Evolutionary conservation across 805 yeast genomes (phyloP), one percentile per base, ranked within the genome.

Genomic region (Ogataea populi-albae): DNA sequence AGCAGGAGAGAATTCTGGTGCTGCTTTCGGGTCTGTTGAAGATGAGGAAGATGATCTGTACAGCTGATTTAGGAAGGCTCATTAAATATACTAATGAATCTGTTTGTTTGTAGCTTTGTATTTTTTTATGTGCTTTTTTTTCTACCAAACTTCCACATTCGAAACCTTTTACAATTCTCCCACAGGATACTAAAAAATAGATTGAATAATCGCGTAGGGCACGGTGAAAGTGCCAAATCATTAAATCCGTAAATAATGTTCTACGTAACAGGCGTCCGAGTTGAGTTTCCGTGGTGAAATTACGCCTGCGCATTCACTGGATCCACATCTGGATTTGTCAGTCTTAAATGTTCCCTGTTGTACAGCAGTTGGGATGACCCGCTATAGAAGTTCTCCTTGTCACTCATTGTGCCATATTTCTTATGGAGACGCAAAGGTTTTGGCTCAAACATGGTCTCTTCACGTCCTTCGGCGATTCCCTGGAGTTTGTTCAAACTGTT

Each of bases 11-110:
- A 45, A 50, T 25, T 39, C 46, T 22, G 64, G 64, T 26, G 73
- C 74, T 23, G 70, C 76, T 15, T 74, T 73, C 46, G 78, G 72
- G 18, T 58, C 62, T 40, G 77, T 64, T 38, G 79, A 69, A 35
- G 68, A 63, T 11, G 76, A 68, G 29, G 75, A 69, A 38, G 71
- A 66, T 47, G 71, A 66, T 46, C 57, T 66, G 31, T 66, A 66
- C 56, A 64, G 66, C 49, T 65, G 46, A 17, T 7, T n/a, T 22
- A n/a, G 23, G n/a, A n/a, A n/a, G n/a, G n/a, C n/a, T n/a, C n/a
- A n/a, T n/a, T n/a, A n/a, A n/a, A n/a, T n/a, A n/a, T n/a, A n/a
- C n/a, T n/a, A n/a, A n/a, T 25, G n/a, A 30, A 30, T 18, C 16
- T 14, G 14, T 17, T 26, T 18, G 10, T 33, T 33, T 5, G 37